Evolutionary conservation across 345 rosid species (phyloP).

Genomic region (Pistacia atlantica): DNA sequence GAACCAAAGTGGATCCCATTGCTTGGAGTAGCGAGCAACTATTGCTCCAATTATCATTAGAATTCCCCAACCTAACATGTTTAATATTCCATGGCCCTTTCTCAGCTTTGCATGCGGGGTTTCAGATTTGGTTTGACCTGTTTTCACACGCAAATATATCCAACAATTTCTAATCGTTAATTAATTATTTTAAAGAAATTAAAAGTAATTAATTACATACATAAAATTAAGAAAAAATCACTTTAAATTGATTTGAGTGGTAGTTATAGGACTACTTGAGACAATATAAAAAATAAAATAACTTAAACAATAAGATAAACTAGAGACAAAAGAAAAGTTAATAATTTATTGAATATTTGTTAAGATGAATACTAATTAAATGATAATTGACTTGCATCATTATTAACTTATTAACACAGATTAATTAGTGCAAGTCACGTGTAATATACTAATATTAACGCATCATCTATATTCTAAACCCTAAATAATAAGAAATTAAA

Average conservation of each 20-base stretch:
- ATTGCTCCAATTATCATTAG: slow-evolving; percentile 65
- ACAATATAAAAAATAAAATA: no score
- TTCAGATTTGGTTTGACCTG: slow-evolving; percentile 37
- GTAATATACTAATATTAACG: background rate
- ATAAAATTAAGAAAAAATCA: no score
- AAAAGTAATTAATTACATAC: no score
- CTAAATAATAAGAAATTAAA: no score
- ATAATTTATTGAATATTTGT: no score
- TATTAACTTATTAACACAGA: background rate
- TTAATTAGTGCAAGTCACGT: background rate
- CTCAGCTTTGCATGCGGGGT: slow-evolving; percentile 43
- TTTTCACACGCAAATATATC: background rate
- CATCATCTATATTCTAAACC: background rate
- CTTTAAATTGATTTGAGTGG: no score
- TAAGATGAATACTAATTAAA: no score
- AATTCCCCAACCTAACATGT: slow-evolving; percentile 81
- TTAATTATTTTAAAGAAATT: no score
- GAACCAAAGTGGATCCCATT: slow-evolving; percentile 80
- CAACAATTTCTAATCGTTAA: background rate
- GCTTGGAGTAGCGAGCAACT: slow-evolving; percentile 55
- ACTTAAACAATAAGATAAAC: no score
- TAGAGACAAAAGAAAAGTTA: no score
- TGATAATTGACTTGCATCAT: background rate
- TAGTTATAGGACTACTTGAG: no score
- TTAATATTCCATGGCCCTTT: slow-evolving; percentile 72